phyloP scores from a whole-genome alignment of 139 green algal genomes.

The Tetradesmus obliquus region DNA sequence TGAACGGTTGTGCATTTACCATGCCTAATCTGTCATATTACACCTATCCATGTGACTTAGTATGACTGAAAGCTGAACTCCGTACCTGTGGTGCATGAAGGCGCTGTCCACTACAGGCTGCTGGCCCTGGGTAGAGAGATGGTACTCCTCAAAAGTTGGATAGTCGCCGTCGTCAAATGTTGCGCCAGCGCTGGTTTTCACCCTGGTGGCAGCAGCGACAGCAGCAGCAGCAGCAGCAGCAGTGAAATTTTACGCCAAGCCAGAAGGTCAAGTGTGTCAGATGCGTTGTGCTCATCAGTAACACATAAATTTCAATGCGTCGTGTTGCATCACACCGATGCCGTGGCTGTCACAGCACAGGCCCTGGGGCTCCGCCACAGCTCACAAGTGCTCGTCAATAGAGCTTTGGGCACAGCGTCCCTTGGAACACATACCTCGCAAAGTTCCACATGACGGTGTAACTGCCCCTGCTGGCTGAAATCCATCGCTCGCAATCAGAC shows the following conservation, averaged over 20 bases:
- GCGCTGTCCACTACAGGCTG: slow-evolving; percentile 82
- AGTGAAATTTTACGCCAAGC: neutral
- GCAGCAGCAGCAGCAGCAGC: neutral
- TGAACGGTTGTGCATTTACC: too few relatives aligned
- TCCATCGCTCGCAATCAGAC: slow-evolving; percentile 80
- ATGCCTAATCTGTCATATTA: too few relatives aligned
- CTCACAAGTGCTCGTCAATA: neutral
- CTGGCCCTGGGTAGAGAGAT: slow-evolving; percentile 73
- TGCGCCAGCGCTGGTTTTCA: slow-evolving; percentile 64
- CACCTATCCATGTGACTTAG: too few relatives aligned
- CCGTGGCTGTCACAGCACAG: neutral
- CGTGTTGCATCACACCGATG: neutral
- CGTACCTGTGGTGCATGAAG: slow-evolving; percentile 61
- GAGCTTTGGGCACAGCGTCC: neutral
- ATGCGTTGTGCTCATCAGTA: neutral
- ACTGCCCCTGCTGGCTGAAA: slow-evolving; percentile 82
- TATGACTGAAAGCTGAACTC: neutral
- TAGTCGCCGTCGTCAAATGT: slow-evolving; percentile 72
- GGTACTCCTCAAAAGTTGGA: slow-evolving; percentile 85
- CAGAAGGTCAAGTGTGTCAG: neutral
- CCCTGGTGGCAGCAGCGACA: slow-evolving; percentile 27
- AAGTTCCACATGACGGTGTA: slow-evolving; percentile 92
- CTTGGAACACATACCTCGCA: slow-evolving; percentile 6
- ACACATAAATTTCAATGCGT: neutral
- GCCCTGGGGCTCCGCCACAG: neutral